Percentiles rank a stretch among this genome's conserved stretches.
Evolutionary conservation across 139 green algal species (phyloP).

Genomic region (Chlorella sp.): DNA sequence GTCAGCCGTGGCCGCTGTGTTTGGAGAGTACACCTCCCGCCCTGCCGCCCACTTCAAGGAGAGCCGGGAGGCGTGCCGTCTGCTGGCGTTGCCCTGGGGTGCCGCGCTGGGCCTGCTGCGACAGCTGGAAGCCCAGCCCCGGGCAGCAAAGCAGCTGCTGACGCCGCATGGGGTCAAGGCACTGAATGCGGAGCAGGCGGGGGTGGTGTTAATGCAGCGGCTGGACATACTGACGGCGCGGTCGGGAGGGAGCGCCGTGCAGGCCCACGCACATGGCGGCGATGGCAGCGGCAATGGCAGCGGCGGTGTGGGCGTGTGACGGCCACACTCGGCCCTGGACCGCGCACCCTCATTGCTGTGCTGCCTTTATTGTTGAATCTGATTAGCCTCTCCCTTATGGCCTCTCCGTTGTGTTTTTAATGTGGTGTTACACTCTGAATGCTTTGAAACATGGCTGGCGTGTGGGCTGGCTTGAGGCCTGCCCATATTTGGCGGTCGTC

Average conservation of each 20-base stretch:
- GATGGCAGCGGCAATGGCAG: neutral
- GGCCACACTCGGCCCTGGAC: no score
- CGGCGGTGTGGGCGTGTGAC: neutral
- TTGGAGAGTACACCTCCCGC: slow-evolving; percentile 51
- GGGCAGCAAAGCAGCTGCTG: slow-evolving; percentile 14
- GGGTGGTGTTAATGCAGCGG: slow-evolving; percentile 31
- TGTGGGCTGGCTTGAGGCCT: no score
- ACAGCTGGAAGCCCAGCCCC: neutral
- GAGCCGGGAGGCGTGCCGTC: slow-evolving; percentile 47
- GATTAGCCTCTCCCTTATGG: no score
- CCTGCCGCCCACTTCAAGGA: slow-evolving; percentile 65
- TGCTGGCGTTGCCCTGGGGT: slow-evolving; percentile 18
- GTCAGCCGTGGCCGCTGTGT: slow-evolving; percentile 40
- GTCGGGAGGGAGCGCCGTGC: neutral
- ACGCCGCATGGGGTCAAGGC: slow-evolving; percentile 13
- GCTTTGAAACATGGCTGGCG: no score
- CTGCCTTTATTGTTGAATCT: no score
- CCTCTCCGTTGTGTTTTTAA: no score
- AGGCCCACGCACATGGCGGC: neutral
- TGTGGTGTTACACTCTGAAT: no score
- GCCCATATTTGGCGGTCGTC: no score
- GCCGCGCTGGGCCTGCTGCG: slow-evolving; percentile 10
- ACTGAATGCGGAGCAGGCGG: slow-evolving; percentile 42
- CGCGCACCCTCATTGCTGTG: no score
- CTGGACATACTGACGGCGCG: slow-evolving; percentile 28